A percentile compares a stretch with the other conserved stretches of the same genome.
These are phyloP conservation scores for Inosperma sp. DNA, from an alignment of 768 basidiomycete species.

Conservation along the genomic window DNA sequence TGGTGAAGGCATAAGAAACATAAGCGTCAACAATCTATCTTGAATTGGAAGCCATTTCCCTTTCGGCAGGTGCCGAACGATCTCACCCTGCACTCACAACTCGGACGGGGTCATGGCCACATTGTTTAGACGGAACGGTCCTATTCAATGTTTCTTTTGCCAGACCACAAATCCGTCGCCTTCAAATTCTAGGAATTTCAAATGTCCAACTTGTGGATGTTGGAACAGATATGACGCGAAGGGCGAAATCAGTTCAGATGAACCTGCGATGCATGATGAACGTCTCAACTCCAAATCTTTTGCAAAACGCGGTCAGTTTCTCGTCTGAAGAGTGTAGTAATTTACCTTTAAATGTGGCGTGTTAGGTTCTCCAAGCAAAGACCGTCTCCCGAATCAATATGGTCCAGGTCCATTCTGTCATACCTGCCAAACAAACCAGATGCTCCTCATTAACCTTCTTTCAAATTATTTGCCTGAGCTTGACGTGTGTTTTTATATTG, in stretches of 20 bases:
- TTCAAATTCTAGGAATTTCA: constrained; percentile 51
- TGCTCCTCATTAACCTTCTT: constrained; percentile 77
- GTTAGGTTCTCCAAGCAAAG: constrained; percentile 63
- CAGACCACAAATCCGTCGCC: constrained; percentile 42
- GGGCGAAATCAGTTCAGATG: constrained; percentile 79
- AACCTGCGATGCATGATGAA: constrained; percentile 86
- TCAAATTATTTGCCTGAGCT: constrained; percentile 83
- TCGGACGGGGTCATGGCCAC: constrained; percentile 26
- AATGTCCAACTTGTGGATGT: constrained; percentile 63
- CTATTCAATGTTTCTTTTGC: constrained; percentile 69
- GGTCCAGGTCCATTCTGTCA: constrained; percentile 72
- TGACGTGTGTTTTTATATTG: constrained; percentile 48
- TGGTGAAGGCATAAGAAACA: constrained; percentile 42
- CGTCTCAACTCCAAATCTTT: constrained; percentile 65
- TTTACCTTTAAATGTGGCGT: not conserved
- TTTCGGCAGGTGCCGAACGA: constrained; percentile 6
- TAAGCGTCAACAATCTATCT: constrained; percentile 2
- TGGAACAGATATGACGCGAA: constrained; percentile 68
- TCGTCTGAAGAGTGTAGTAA: not conserved
- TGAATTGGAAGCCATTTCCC: not conserved
- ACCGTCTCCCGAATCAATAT: constrained; percentile 61
- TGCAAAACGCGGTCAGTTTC: constrained; percentile 57
- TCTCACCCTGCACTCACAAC: not conserved
- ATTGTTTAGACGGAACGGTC: constrained; percentile 52
- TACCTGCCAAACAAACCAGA: constrained; percentile 89